A percentile compares a stretch with the other conserved stretches of the same genome.
These are phyloP conservation scores for Strombidium stylifer DNA, from an alignment of 73 alveolate genomes.

Conservation along the genomic window DNA sequence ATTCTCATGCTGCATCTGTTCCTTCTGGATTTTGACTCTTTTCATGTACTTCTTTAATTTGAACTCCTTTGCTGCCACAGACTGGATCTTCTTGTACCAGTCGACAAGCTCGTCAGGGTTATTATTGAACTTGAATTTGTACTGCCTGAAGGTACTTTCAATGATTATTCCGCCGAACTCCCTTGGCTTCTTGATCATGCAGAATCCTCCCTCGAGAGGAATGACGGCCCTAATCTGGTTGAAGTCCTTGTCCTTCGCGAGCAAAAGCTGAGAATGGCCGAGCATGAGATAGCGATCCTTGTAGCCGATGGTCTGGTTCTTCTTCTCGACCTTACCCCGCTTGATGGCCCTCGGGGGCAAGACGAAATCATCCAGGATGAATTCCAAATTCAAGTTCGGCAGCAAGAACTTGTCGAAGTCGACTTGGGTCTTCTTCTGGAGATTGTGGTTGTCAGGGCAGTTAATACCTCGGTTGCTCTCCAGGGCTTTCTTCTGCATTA, in stretches of 20 bases:
- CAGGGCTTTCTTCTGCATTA: not conserved
- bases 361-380: slow-evolving; percentile 39
- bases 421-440: slow-evolving; percentile 14
- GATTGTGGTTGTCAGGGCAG: slow-evolving; percentile 34
- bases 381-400: slow-evolving; percentile 16
- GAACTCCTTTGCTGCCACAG: slow-evolving; percentile 7
- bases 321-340: slow-evolving; percentile 25
- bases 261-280: slow-evolving; percentile 33
- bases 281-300: slow-evolving; percentile 29
- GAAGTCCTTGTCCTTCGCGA: slow-evolving; percentile 42
- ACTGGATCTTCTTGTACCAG: slow-evolving; percentile 27
- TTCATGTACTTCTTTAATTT: slow-evolving; percentile 15
- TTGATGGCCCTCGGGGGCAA: slow-evolving; percentile 39
- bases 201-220: slow-evolving; percentile 50
- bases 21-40: slow-evolving; percentile 18
- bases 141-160: slow-evolving; percentile 2
- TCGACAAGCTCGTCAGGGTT: slow-evolving; percentile 7
- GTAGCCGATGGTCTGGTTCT: slow-evolving; percentile 42
- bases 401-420: slow-evolving; percentile 3
- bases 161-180: slow-evolving; percentile 21
- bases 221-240: slow-evolving; percentile 32
- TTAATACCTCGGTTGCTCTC: slow-evolving; percentile 22
- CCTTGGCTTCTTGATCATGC: slow-evolving; percentile 16
- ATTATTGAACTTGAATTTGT: slow-evolving; percentile 1
- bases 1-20: slow-evolving; percentile 3